Base-by-base conservation (phyloP, 441 rosid species). In the Populus hybrid region DNA sequence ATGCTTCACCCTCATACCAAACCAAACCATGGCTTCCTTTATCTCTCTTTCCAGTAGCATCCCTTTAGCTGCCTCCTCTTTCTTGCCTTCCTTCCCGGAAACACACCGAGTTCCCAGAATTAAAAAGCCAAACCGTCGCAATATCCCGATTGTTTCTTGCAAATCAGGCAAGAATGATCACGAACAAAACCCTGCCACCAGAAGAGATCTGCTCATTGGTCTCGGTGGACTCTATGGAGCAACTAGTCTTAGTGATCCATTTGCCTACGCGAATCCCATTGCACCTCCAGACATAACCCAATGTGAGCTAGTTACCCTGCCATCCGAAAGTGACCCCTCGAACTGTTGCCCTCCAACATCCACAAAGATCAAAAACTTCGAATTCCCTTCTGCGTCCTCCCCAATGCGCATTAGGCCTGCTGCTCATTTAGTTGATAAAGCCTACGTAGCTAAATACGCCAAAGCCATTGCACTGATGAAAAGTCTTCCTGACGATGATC, bases 391-490 rank as follows among this genome's bases (percentile, higher is more conserved):
- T 34, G 70, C 84, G 11, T 81, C 75, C 68, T 38, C 80, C 1
- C 79, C 81, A 0, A 8, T 83, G 35, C 83, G 90, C 0, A 32
- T 86, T 7, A 67, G 94, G 23, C 89, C 89, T 0, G 91, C 94
- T 0, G 90, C 91, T 42, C 94, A 90, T 70, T 67, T 82, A 23
- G 86, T 79, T 6, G 77, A 76, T 46, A 69, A 79, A 9, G 86
- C 78, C 14, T 89, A 87, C 84, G 32, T 81, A 6, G 90, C 87
- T 16, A 89, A 90, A 59, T 90, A 85, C 75, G 10, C 78, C 11
- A 90, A 82, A 79, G 92, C 94, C 50, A 18, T 87, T 21, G 80
- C 79, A 79, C 90, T 87, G 76, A 90, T 90, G 94, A 90, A 86
- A 74, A 88, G 87, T 57, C 86, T 90, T 1, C 94, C 94, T 0